Evolutionary conservation across 352 stramenopile species (phyloP).

Genomic region (Pythium periplocum): DNA sequence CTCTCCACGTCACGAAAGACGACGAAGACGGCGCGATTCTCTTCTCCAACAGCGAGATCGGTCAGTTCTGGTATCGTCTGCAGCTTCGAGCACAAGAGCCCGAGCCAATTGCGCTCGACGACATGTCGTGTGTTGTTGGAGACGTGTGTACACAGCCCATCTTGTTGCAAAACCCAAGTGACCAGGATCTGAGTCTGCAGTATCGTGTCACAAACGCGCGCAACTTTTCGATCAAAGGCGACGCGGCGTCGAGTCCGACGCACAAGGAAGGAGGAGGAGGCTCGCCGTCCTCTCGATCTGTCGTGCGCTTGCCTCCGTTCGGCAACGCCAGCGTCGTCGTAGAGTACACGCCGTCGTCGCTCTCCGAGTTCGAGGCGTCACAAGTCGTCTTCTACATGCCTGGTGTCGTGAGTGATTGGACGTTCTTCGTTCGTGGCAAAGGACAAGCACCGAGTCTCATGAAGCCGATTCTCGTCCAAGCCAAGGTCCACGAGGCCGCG

Average conservation of each 20-base stretch:
- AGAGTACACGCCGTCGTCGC: constrained; percentile 87
- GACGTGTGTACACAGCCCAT: constrained; percentile 70
- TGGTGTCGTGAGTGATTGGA: constrained; percentile 84
- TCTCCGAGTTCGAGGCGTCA: constrained; percentile 73
- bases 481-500: constrained; percentile 72
- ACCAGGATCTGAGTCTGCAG: constrained; percentile 68
- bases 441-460: constrained; percentile 88
- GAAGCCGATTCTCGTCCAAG: constrained; percentile 64
- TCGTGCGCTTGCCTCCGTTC: constrained; percentile 63
- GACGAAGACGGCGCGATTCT: constrained; percentile 71
- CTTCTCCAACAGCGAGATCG: constrained; percentile 88
- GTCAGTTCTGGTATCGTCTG: constrained; percentile 93
- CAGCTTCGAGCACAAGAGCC: constrained; percentile 63
- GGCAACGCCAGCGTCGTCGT: constrained; percentile 59
- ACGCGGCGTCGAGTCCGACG: background rate
- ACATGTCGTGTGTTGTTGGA: constrained; percentile 85
- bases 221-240: constrained; percentile 87
- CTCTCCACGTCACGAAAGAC: constrained; percentile 50
- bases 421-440: constrained; percentile 74
- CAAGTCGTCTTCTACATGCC: constrained; percentile 73
- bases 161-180: constrained; percentile 87
- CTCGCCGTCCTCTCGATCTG: background rate
- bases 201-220: constrained; percentile 66
- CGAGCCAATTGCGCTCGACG: constrained; percentile 37
- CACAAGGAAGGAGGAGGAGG: background rate